phyloP scores from a whole-genome alignment of 768 basidiomycete species.

The Leucogyrophana mollusca region DNA sequence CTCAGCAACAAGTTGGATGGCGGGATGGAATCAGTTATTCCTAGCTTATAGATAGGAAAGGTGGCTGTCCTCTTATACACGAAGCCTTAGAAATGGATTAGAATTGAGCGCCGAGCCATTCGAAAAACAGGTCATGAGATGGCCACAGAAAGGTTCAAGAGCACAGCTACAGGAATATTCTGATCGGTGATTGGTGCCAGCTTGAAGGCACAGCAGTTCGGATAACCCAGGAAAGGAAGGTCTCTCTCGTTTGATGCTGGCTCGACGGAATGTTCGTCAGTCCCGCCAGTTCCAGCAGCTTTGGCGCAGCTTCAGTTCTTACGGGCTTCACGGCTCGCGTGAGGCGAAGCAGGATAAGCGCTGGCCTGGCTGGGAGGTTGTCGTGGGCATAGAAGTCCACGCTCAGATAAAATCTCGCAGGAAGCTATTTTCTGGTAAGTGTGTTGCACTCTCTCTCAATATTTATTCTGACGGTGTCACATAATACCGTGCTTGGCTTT shows the following conservation, averaged over 20 bases:
- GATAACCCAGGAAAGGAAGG: conserved; percentile 13
- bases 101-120: too few species aligned
- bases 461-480: conserved; percentile 1
- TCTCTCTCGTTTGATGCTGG: conserved; percentile 20
- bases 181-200: too few species aligned
- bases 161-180: too few species aligned
- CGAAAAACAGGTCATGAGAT: too few species aligned
- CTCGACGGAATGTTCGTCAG: conserved; percentile 14
- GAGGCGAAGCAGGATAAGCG: conserved; percentile 27
- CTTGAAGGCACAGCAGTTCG: not conserved
- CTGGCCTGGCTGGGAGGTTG: conserved; percentile 87
- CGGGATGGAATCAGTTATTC: too few species aligned
- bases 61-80: too few species aligned
- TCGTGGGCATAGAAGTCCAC: conserved; percentile 95
- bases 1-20: too few species aligned
- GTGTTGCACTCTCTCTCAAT: not conserved
- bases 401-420: conserved; percentile 85
- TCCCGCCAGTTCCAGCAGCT: conserved; percentile 13
- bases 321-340: conserved; percentile 4
- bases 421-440: conserved; percentile 84
- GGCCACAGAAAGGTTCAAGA: too few species aligned
- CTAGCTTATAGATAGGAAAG: too few species aligned
- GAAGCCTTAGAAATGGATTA: too few species aligned
- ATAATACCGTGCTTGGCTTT: not conserved
- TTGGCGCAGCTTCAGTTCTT: conserved; percentile 7